A percentile compares a stretch with the other conserved stretches of the same genome.
phyloP scores from a whole-genome alignment of 805 yeast species.

The Candida ascalaphidarum region DNA sequence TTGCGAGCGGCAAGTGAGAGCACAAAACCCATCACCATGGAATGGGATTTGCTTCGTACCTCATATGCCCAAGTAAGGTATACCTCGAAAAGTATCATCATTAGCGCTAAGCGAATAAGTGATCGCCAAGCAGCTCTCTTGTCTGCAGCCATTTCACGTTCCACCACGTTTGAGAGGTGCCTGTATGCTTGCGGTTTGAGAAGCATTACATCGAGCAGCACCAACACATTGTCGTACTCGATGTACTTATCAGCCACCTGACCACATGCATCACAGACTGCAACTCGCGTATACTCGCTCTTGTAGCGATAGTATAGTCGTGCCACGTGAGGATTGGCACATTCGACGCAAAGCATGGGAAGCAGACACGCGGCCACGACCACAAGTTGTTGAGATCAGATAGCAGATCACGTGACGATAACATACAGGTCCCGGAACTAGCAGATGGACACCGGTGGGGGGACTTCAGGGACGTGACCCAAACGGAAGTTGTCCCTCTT shows the following conservation, averaged over 20 bases:
- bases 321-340: conserved; percentile 52
- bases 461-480: too few species aligned
- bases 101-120: conserved; percentile 39
- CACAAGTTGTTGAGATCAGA: too few species aligned
- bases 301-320: conserved; percentile 67
- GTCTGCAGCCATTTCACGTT: conserved; percentile 6
- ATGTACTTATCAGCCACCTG: conserved; percentile 82
- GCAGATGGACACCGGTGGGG: too few species aligned
- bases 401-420: too few species aligned
- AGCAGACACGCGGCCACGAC: too few species aligned
- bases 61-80: conserved; percentile 89
- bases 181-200: conserved; percentile 83
- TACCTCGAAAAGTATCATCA: conserved; percentile 75
- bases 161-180: conserved; percentile 69
- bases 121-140: too few species aligned
- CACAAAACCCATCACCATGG: conserved; percentile 13
- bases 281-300: conserved; percentile 68
- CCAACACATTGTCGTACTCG: conserved; percentile 77
- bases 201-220: conserved; percentile 76
- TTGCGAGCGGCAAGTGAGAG: conserved; percentile 25
- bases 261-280: conserved; percentile 67
- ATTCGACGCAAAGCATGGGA: conserved; percentile 85
- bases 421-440: too few species aligned
- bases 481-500: too few species aligned
- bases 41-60: conserved; percentile 45